Evolutionary conservation across 441 rosid genomes (phyloP), one percentile per base, ranked within the genome.

Genomic region (Erysimum cheiri): DNA sequence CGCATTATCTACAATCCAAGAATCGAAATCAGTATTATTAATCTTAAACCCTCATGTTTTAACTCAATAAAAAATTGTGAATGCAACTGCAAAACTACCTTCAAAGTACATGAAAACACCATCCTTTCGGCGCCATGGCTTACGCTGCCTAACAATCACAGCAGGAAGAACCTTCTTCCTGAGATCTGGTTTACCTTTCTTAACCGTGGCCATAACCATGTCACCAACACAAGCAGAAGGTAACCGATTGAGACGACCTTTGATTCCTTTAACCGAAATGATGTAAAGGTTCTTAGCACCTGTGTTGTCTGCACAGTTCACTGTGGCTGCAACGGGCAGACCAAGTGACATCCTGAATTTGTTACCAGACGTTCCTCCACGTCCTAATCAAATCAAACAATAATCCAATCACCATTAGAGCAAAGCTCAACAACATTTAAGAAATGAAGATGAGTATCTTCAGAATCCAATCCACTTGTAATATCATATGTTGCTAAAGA

Each of bases 321-420:
- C 94, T 1, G 94, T 92, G 6, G 96, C 94, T 19, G 94, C 96
- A 70, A 89, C 96, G 0, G 97, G 94, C 26, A 92, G 85, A 89
- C 94, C 97, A 75, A 92, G 86, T 36, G 96, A 85, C 96, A 92
- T 92, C 79, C 98, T 80, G 76, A 92, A 92, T 80, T 89, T 92
- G 87, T 85, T 92, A 40, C 96, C 96, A 0, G 97, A 92, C 80
- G 89, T 67, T n/a, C 97, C 97, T 65, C 96, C 96, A 43, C 97
- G 77, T 8, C 96, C 97, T 85, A 39, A n/a, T 37, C 58, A 39
- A 36, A 12, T 12, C 46, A 39, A 57, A 35, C 24, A n/a, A 9
- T 10, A 19, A 63, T 13, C 7, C 14, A 58, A 44, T 1, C 8
- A 54, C 32, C 60, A 58, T 58, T 32, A 39, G 37, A 13, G 36